Conservation (phyloP, 352 stramenopile species). For the Pythium dissotocum region DNA sequence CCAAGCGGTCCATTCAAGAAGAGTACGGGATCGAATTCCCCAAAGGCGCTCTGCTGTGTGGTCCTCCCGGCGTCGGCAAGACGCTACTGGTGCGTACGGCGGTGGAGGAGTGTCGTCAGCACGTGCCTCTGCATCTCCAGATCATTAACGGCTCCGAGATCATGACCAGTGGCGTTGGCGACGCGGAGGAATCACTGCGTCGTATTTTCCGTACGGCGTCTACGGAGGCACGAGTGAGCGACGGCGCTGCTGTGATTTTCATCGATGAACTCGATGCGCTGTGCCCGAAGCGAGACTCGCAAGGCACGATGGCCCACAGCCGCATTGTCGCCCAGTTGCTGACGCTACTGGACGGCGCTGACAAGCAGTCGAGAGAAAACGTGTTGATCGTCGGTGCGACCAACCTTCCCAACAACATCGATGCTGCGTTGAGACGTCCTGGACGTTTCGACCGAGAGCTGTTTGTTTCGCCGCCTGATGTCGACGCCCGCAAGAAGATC, state of each 20-base stretch:
- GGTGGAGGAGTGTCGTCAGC: slow-evolving; percentile 54
- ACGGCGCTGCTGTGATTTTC: slow-evolving; percentile 84
- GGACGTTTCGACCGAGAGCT: slow-evolving; percentile 85
- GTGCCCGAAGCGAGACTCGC: slow-evolving; percentile 89
- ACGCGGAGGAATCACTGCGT: slow-evolving; percentile 67
- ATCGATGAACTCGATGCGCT: slow-evolving; percentile 97
- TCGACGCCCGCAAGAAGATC: slow-evolving; percentile 50
- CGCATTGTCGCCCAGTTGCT: slow-evolving; percentile 94
- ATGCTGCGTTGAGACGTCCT: slow-evolving; percentile 69
- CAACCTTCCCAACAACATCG: slow-evolving; percentile 94
- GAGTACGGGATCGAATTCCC: slow-evolving; percentile 57
- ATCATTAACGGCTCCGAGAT: slow-evolving; percentile 85
- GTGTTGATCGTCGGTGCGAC: slow-evolving; percentile 95
- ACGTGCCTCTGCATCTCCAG: slow-evolving; percentile 51
- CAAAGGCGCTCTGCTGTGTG: slow-evolving; percentile 71
- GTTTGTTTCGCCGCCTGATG: slow-evolving; percentile 53
- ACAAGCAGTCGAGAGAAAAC: slow-evolving; percentile 65
- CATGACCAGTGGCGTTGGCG: slow-evolving; percentile 67
- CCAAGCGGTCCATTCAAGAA: slow-evolving; percentile 34
- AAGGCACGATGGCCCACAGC: slow-evolving; percentile 48
- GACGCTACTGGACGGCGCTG: slow-evolving; percentile 94
- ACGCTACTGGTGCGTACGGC: slow-evolving; percentile 77
- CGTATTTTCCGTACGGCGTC: slow-evolving; percentile 52
- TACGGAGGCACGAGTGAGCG: slow-evolving; percentile 26
- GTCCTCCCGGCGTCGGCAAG: slow-evolving; percentile 79